These are phyloP conservation scores for Avena sativa DNA, from an alignment of 176 grass and related monocot genomes.

Conservation along the genomic window DNA sequence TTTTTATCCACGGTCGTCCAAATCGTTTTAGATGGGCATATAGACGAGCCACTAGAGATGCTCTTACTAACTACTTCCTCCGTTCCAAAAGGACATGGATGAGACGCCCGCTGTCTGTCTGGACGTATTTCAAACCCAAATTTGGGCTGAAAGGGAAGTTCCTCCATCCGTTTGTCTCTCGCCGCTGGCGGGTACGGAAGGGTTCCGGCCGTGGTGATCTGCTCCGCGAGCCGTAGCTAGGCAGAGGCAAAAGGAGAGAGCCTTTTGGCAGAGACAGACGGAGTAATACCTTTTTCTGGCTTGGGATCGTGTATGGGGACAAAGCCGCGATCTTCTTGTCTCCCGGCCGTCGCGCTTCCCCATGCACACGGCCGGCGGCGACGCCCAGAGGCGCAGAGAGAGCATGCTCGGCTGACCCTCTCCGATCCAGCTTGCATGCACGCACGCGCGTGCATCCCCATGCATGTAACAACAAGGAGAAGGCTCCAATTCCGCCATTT, in stretches of 20 bases:
- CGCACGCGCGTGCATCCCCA: constrained; percentile 9
- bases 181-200: not conserved
- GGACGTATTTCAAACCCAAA: too few species aligned
- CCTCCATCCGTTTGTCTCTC: too few species aligned
- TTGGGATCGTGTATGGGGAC: constrained; percentile 55
- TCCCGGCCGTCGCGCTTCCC: constrained; percentile 53
- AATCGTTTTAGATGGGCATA: too few species aligned
- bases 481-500: constrained; percentile 63
- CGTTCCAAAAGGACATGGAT: too few species aligned
- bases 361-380: constrained; percentile 25
- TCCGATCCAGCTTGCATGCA: not conserved
- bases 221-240: not conserved
- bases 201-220: not conserved
- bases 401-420: not conserved
- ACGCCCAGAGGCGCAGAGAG: not conserved
- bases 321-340: constrained; percentile 69
- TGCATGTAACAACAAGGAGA: constrained; percentile 66
- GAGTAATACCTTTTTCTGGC: not conserved
- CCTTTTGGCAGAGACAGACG: constrained; percentile 4
- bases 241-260: not conserved
- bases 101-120: too few species aligned
- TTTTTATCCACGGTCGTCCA: too few species aligned
- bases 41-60: too few species aligned
- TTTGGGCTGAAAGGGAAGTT: too few species aligned
- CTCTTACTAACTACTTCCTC: too few species aligned